Percentiles rank a stretch among this genome's conserved stretches.
phyloP scores from a whole-genome alignment of 768 basidiomycete genomes.

The Boletellus emodensis region DNA sequence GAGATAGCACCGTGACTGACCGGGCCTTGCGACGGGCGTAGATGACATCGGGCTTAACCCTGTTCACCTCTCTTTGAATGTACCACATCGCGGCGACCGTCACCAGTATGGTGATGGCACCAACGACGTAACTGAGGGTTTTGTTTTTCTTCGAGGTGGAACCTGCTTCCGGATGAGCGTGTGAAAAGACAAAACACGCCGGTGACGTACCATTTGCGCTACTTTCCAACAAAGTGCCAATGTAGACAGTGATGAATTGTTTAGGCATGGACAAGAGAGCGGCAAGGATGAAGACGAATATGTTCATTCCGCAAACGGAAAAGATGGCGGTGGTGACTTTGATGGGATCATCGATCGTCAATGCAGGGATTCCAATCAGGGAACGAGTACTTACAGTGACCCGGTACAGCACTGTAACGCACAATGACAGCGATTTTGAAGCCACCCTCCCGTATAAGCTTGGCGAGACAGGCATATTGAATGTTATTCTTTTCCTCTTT shows the following conservation, averaged over 20 bases:
- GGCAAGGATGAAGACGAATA: conserved; percentile 72
- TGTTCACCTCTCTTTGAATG: conserved; percentile 68
- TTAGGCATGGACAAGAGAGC: conserved; percentile 84
- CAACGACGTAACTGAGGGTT: conserved; percentile 65
- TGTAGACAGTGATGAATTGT: conserved; percentile 88
- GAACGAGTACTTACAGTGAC: conserved; percentile 57
- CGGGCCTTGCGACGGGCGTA: conserved; percentile 68
- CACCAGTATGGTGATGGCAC: conserved; percentile 64
- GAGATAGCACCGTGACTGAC: conserved; percentile 31
- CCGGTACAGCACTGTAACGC: conserved; percentile 79
- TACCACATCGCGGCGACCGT: conserved; percentile 83
- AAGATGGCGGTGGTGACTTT: conserved; percentile 86
- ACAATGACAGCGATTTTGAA: conserved; percentile 79
- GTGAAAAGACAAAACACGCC: background rate
- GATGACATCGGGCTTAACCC: conserved; percentile 62
- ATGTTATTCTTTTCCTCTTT: conserved; percentile 62
- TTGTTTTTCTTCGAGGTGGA: conserved; percentile 41
- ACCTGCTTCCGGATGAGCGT: conserved; percentile 9
- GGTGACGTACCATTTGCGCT: conserved; percentile 31
- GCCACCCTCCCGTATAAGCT: conserved; percentile 81
- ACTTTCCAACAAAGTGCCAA: conserved; percentile 72
- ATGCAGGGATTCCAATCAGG: background rate
- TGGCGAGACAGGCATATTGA: conserved; percentile 57
- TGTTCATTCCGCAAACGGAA: conserved; percentile 83
- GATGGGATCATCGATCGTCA: background rate